A percentile compares a stretch with the other conserved stretches of the same genome.
Conservation (phyloP, 495 filamentous ascomycete genomes). For the Filosporella fistucella region DNA sequence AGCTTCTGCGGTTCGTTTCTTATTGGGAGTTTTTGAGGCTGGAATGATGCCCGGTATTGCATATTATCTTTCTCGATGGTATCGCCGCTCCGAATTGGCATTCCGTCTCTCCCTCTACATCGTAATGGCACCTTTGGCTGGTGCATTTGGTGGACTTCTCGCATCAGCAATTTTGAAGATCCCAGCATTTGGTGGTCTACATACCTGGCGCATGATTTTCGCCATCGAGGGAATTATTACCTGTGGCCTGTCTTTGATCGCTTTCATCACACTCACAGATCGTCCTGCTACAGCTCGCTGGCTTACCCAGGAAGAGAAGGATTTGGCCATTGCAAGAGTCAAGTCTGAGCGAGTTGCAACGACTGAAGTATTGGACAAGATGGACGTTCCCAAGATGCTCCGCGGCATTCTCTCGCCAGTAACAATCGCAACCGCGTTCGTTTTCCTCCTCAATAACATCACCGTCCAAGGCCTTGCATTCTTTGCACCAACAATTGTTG, state of each 20-base stretch:
- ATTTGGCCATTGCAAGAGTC: conserved; percentile 46
- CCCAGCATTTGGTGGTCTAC: conserved; percentile 40
- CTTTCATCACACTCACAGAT: conserved; percentile 55
- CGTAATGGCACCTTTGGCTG: conserved; percentile 64
- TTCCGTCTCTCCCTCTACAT: conserved; percentile 72
- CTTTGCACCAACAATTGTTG: conserved; percentile 68
- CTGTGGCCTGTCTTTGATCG: conserved; percentile 44
- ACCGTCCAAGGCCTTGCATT: conserved; percentile 74
- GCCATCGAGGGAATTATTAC: conserved; percentile 61
- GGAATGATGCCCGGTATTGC: conserved; percentile 71
- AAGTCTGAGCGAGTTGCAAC: conserved; percentile 61
- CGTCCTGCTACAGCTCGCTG: conserved; percentile 54
- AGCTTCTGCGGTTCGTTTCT: conserved; percentile 42
- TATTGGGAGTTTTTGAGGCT: conserved; percentile 63
- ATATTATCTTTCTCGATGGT: conserved; percentile 71
- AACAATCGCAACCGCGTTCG: conserved; percentile 58
- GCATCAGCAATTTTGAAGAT: conserved; percentile 57
- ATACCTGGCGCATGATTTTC: conserved; percentile 64
- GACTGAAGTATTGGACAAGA: conserved; percentile 62
- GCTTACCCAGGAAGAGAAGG: conserved; percentile 51
- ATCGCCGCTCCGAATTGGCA: conserved; percentile 60
- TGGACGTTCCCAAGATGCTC: conserved; percentile 54
- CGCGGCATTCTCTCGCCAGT: conserved; percentile 59
- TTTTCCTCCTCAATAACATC: conserved; percentile 69
- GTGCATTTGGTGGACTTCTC: conserved; percentile 66